Percentiles rank a stretch among this genome's conserved stretches.
Evolutionary conservation across 1,284 basidiomycete species (phyloP).

Genomic region (Blastosporella zonata): DNA sequence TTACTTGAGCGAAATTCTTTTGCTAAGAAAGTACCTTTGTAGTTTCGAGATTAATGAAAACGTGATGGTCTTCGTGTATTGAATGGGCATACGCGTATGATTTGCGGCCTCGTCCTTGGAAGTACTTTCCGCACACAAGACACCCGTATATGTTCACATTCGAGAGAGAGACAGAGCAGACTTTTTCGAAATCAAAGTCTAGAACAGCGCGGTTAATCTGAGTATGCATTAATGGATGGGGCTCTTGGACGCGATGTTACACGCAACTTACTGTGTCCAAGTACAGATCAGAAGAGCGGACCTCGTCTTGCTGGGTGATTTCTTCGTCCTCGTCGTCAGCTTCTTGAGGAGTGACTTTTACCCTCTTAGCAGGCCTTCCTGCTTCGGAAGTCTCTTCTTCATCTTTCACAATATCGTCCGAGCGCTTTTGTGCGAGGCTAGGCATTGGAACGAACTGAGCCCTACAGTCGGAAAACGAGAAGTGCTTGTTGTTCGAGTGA

Average conservation of each 20-base stretch:
- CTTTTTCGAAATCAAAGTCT: slow-evolving; percentile 99
- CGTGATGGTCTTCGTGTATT: slow-evolving; percentile 97
- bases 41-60: slow-evolving; percentile 94
- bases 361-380: slow-evolving; percentile 43
- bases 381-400: slow-evolving; percentile 14
- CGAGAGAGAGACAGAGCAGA: slow-evolving; percentile 94
- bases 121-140: slow-evolving; percentile 98
- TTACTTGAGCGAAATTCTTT: slow-evolving; percentile 22
- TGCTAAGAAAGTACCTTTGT: no score
- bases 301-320: slow-evolving; percentile 35
- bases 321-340: slow-evolving; percentile 55
- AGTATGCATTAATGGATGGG: slow-evolving; percentile 11
- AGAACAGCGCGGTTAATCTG: slow-evolving; percentile 87
- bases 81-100: slow-evolving; percentile 97
- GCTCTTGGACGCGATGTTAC: background rate
- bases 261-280: slow-evolving; percentile 78
- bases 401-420: slow-evolving; percentile 9
- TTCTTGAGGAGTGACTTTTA: slow-evolving; percentile 38
- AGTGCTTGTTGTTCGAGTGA: no score
- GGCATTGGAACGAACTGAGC: slow-evolving; percentile 4
- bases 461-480: no score
- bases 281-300: slow-evolving; percentile 83
- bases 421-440: slow-evolving; percentile 10
- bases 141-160: slow-evolving; percentile 99
- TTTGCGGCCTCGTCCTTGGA: slow-evolving; percentile 91